Evolutionary conservation across 1,284 basidiomycete genomes (phyloP).

Genomic region (Rhodotorula sp.): DNA sequence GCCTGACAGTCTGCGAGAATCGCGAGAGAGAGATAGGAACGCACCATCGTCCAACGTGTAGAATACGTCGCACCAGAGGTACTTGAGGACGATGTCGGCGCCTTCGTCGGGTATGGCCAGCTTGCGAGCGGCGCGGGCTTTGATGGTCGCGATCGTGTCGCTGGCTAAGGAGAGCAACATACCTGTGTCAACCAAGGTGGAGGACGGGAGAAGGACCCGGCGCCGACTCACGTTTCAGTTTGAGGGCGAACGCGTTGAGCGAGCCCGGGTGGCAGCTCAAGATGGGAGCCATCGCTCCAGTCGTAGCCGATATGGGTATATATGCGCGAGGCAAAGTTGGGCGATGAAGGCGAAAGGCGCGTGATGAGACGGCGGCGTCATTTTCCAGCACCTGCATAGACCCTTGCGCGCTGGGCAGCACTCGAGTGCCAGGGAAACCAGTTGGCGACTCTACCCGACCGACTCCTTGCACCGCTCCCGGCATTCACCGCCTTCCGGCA

Average conservation of each 20-base stretch:
- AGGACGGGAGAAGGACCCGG: not conserved
- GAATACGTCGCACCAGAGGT: constrained; percentile 42
- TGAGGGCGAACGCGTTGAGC: constrained; percentile 43
- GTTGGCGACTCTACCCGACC: no score
- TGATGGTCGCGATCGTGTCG: constrained; percentile 34
- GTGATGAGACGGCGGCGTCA: no score
- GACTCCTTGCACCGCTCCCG: no score
- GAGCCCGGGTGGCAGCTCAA: constrained; percentile 42
- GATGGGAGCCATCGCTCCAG: constrained; percentile 22
- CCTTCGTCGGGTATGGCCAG: constrained; percentile 26
- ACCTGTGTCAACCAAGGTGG: not conserved
- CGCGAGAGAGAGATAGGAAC: not conserved
- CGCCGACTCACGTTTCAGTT: constrained; percentile 36
- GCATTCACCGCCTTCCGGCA: no score
- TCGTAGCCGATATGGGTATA: not conserved
- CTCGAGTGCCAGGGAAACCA: no score
- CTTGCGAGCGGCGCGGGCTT: constrained; percentile 30
- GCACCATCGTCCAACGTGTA: constrained; percentile 45
- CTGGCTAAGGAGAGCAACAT: constrained; percentile 15
- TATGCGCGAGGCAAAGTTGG: not conserved
- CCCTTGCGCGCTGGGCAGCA: no score
- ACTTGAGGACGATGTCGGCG: constrained; percentile 30
- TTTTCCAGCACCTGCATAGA: no score
- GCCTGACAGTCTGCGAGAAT: not conserved
- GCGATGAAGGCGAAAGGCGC: no score